A percentile compares a stretch with the other conserved stretches of the same genome.
These are phyloP conservation scores for Globisporangium cystogenes DNA, from an alignment of 352 stramenopile genomes.

Conservation along the genomic window DNA sequence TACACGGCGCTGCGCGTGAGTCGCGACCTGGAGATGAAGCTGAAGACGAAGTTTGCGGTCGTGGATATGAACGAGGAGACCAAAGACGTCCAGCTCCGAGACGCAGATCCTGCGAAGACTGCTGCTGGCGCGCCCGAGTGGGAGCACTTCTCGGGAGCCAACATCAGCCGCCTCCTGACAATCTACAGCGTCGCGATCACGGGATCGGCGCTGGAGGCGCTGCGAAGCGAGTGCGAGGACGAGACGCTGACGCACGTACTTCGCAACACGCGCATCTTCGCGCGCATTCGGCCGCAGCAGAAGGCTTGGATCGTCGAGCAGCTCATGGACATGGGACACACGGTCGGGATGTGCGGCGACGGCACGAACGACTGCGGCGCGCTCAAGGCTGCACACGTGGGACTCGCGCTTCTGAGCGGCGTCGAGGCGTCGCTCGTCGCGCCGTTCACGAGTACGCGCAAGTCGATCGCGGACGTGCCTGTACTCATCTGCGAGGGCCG, in stretches of 20 bases:
- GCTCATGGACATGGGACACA: conserved; percentile 34
- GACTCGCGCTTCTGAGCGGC: conserved; percentile 75
- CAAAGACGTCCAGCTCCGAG: neutral
- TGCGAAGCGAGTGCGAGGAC: conserved; percentile 26
- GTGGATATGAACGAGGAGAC: conserved; percentile 25
- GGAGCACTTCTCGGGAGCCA: conserved; percentile 20
- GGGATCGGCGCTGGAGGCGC: conserved; percentile 34
- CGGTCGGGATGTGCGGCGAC: conserved; percentile 92
- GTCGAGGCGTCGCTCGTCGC: conserved; percentile 82
- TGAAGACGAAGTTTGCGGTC: conserved; percentile 32
- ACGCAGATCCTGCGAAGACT: conserved; percentile 10
- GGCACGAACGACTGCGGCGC: conserved; percentile 94
- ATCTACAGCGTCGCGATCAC: conserved; percentile 43
- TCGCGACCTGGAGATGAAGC: conserved; percentile 28
- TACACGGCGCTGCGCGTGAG: conserved; percentile 41
- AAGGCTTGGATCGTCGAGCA: conserved; percentile 56
- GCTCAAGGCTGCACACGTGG: conserved; percentile 82
- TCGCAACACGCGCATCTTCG: conserved; percentile 41
- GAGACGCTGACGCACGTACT: conserved; percentile 36
- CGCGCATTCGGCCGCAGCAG: conserved; percentile 42
- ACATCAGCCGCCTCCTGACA: conserved; percentile 16
- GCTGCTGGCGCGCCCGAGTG: neutral
- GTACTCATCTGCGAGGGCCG: conserved; percentile 78
- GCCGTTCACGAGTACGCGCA: conserved; percentile 85
- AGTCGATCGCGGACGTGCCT: conserved; percentile 62